Base-by-base conservation (phyloP, 2,329 filamentous ascomycete species). In the Monilinia vaccinii-corymbosi region DNA sequence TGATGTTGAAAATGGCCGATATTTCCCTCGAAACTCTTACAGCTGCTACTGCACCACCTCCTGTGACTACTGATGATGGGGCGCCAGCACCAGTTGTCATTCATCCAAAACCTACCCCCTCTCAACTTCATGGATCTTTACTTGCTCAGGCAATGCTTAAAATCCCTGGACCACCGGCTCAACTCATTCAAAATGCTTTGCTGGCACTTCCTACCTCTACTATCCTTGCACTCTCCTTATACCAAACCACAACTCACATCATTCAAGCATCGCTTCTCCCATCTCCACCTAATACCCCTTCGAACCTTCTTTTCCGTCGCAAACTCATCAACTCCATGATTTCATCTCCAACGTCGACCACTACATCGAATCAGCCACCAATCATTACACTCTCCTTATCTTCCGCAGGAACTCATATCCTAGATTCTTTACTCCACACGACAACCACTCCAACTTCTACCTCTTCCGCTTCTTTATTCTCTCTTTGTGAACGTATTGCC, bases 51-150 rank as follows among this genome's bases (percentile, higher is more conserved):
- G 36, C 60, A 28, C 52, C 40, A 36, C 55, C 62, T 65, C n/a
- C n/a, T n/a, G 28, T 65, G 70, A 45, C 66, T 65, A 34, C 69
- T 70, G 32, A 62, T 71, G 48, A 40, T 25, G 53, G 23, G 11
- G 32, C 38, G 8, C 46, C 45, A 10, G 23, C 45, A 10, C 52
- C 73, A 74, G 64, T 72, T 73, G 31, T 58, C 31, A 34, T 60
- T 14, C 21, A 52, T 6, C 51, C 68, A 70, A 44, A 73, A 76
- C 32, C 59, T 69, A 56, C 71, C 73, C 40, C 75, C 65, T 66
- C 82, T 75, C 84, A 90, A 78, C 73, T 90, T 71, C 92, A 99
- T 75, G 90, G 88, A 62, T 91, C 89, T 23, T 80, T 96, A 50
- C 81, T 99, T 32, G 86, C 89, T 10, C 86, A 94, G 63, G 77